Percentiles rank a stretch among this genome's conserved stretches.
Conservation (phyloP, 2,329 filamentous ascomycete species). For the Tolypocladium endophyticum region DNA sequence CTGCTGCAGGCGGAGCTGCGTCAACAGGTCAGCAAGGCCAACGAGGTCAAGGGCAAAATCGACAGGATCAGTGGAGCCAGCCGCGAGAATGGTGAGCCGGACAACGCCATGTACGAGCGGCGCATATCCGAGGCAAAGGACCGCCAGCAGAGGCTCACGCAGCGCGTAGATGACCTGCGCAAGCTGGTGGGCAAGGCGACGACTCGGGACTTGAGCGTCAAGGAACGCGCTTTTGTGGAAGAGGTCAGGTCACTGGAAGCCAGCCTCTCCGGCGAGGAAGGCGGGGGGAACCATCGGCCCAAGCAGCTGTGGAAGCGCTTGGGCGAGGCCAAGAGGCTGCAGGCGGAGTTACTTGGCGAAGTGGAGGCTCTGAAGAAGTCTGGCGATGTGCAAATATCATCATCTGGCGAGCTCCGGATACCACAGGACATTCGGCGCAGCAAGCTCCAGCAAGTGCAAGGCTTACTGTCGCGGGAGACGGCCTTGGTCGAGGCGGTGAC, state of each 20-base stretch:
- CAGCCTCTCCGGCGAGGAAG: conserved; percentile 27
- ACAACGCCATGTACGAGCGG: conserved; percentile 46
- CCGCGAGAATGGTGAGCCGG: conserved; percentile 37
- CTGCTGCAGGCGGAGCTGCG: conserved; percentile 56
- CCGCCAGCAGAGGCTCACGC: conserved; percentile 44
- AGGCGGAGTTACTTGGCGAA: conserved; percentile 41
- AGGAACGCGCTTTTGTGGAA: conserved; percentile 34
- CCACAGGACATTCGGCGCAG: conserved; percentile 50
- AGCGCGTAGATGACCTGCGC: conserved; percentile 49
- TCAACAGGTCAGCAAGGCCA: conserved; percentile 56
- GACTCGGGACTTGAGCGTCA: conserved; percentile 30
- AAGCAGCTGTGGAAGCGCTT: conserved; percentile 47
- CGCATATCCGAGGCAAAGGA: conserved; percentile 44
- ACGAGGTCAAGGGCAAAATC: conserved; percentile 54
- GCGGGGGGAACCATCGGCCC: conserved; percentile 24
- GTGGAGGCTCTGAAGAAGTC: conserved; percentile 32
- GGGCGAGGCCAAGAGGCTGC: conserved; percentile 42
- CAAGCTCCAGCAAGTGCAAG: conserved; percentile 54
- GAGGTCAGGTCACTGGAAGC: conserved; percentile 44
- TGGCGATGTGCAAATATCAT: conserved; percentile 13
- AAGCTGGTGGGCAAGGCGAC: conserved; percentile 30
- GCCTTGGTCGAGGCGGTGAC: conserved; percentile 59
- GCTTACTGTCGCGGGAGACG: conserved; percentile 53
- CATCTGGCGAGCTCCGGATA: conserved; percentile 37
- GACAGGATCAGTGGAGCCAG: conserved; percentile 46